Evolutionary conservation across 1,284 basidiomycete species (phyloP), one percentile per base, ranked within the genome.

Genomic region (Puccinia polysora): DNA sequence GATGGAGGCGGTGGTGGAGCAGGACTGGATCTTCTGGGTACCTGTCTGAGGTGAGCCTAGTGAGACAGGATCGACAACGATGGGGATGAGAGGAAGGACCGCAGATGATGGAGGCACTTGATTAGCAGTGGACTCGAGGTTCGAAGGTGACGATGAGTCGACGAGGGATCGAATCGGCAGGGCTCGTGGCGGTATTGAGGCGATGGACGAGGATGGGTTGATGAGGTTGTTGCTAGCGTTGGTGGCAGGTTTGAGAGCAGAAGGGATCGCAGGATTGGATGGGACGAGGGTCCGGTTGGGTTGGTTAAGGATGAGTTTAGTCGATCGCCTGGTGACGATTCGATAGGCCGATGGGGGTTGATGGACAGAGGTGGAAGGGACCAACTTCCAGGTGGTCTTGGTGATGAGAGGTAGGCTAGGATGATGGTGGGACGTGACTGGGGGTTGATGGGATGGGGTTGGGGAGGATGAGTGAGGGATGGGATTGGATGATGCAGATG

Each of bases 331-430:
- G 50, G 25, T 38, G 47, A 40, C 47, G 23, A n/a, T 40, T 55
- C 15, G 20, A 15, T 25, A 56, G 25, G 34, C 43, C 43, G 5
- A 18, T 30, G 4, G 15, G 10, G n/a, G 8, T 25, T 2, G 15
- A 4, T 62, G 59, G 15, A 15, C 2, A 25, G 4, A 7, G 14
- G 49, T 36, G 50, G 34, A 10, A 32, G 49, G n/a, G 2, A 34
- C 50, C 50, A 55, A 53, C 50, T 67, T 67, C 64, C 64, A 67
- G 36, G 47, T 67, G 14, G 64, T 67, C 45, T 67, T 67, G 23
- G 64, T 67, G 36, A 67, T 30, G 6, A 56, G 12, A 23, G 64
- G 64, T 5, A 67, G 4, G 38, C 23, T 50, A 2, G 59, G 47
- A 25, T 43, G 40, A 10, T 28, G 32, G 59, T 47, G 30, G 43